Conservation (phyloP, 2,329 filamentous ascomycete species). For the Clarireedia hainanense region DNA sequence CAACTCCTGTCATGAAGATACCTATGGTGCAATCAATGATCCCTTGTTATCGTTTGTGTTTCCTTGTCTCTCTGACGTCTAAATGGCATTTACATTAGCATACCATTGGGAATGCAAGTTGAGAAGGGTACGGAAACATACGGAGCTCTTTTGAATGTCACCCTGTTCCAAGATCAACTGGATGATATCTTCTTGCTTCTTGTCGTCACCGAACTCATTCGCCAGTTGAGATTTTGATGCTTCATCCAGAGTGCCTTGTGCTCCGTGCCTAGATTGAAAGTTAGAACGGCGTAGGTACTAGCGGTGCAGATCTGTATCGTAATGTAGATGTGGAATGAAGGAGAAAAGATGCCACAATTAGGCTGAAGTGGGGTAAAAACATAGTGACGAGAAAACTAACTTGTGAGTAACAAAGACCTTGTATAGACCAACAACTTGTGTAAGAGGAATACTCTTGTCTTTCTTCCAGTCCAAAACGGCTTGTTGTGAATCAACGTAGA, state of each 20-base stretch:
- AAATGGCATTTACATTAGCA: slow-evolving; percentile 6
- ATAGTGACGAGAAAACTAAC: slow-evolving; percentile 46
- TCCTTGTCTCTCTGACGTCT: no score
- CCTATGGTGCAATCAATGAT: no score
- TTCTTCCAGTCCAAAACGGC: slow-evolving; percentile 72
- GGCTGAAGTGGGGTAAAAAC: background rate
- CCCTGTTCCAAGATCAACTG: slow-evolving; percentile 75
- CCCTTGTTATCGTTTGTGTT: no score
- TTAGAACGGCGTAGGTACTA: background rate
- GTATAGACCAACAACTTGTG: slow-evolving; percentile 80
- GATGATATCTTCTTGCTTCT: slow-evolving; percentile 72
- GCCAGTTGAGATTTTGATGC: slow-evolving; percentile 71
- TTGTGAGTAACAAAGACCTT: slow-evolving; percentile 86
- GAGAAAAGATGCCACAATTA: background rate
- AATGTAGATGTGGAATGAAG: no score
- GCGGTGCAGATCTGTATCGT: no score
- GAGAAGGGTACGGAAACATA: slow-evolving; percentile 30
- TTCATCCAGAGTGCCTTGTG: slow-evolving; percentile 68
- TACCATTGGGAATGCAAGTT: background rate
- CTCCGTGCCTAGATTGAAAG: slow-evolving; percentile 59
- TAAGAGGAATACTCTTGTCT: slow-evolving; percentile 71
- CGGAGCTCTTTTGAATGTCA: slow-evolving; percentile 52
- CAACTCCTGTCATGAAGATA: no score
- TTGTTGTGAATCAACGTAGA: slow-evolving; percentile 54
- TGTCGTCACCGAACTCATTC: slow-evolving; percentile 73